These are phyloP conservation scores for Cytospora chrysosperma DNA, from an alignment of 2,329 filamentous ascomycete species.

Conservation along the genomic window DNA sequence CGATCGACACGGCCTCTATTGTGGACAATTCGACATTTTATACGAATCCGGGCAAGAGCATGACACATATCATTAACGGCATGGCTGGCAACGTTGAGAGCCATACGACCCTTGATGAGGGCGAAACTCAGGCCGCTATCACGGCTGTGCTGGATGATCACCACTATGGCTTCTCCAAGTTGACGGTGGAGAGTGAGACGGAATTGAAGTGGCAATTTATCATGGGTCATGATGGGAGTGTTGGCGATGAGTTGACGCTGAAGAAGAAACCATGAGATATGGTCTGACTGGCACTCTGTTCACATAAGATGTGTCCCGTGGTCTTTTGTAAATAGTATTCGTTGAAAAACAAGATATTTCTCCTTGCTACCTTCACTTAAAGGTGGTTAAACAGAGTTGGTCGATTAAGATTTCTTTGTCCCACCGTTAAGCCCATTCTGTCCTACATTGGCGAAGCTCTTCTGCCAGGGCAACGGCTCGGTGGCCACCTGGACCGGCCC, in stretches of 20 bases:
- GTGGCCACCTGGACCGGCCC: slow-evolving; percentile 39
- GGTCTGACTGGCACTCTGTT: neutral
- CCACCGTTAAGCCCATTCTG: slow-evolving; percentile 6
- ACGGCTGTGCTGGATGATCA: slow-evolving; percentile 45
- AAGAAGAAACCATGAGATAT: slow-evolving; percentile 11
- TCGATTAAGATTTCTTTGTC: neutral
- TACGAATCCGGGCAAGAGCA: slow-evolving; percentile 46
- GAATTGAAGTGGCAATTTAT: slow-evolving; percentile 36
- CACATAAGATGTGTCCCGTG: neutral
- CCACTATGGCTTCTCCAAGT: slow-evolving; percentile 49
- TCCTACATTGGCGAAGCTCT: slow-evolving; percentile 3
- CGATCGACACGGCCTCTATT: slow-evolving; percentile 41
- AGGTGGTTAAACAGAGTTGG: fast-evolving
- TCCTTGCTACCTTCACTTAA: neutral
- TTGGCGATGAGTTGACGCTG: slow-evolving; percentile 38
- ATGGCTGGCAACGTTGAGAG: slow-evolving; percentile 53
- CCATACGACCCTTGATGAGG: slow-evolving; percentile 40
- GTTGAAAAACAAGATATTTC: neutral
- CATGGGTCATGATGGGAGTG: slow-evolving; percentile 39
- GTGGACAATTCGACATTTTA: slow-evolving; percentile 48
- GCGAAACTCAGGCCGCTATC: slow-evolving; percentile 38
- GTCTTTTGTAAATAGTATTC: neutral
- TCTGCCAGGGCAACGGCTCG: slow-evolving; percentile 41
- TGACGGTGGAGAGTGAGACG: slow-evolving; percentile 35
- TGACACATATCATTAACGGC: slow-evolving; percentile 52